Percentiles rank a stretch among this genome's conserved stretches.
Evolutionary conservation across 495 filamentous ascomycete genomes (phyloP).

Genomic region (Podospora pseudoanserina): DNA sequence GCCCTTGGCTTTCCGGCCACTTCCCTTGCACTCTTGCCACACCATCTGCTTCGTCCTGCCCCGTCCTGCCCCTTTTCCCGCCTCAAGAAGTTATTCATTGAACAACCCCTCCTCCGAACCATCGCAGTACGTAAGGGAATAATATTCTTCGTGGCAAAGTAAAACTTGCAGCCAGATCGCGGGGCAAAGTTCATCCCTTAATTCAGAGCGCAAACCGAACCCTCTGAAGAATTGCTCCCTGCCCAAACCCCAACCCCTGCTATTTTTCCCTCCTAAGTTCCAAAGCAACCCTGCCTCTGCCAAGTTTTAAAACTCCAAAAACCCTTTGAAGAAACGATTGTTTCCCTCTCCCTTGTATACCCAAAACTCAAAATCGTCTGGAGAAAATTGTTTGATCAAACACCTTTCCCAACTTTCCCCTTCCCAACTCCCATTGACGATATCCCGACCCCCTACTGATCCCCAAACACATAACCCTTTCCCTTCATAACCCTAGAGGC

Average conservation of each 20-base stretch:
- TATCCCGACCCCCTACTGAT: not conserved
- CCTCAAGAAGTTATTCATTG: not conserved
- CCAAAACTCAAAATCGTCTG: not conserved
- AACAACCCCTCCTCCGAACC: not conserved
- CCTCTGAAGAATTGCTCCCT: too few relatives aligned
- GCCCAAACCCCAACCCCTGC: too few relatives aligned
- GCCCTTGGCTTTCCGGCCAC: not conserved
- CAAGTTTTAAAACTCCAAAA: not conserved
- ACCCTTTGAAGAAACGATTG: not conserved
- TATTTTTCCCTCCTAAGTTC: too few relatives aligned
- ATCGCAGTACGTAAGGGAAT: not conserved
- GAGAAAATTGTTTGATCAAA: not conserved
- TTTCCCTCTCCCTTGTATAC: not conserved
- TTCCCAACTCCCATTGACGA: not conserved
- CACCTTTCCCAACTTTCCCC: not conserved
- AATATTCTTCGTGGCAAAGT: not conserved
- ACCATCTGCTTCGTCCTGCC: not conserved
- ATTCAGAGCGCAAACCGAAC: too few relatives aligned
- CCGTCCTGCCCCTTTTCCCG: not conserved
- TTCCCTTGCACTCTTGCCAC: not conserved
- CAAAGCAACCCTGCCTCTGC: too few relatives aligned
- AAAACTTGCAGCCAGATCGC: not conserved
- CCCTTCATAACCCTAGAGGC: not conserved
- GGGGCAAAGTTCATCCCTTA: not conserved
- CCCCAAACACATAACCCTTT: not conserved